A percentile compares a stretch with the other conserved stretches of the same genome.
These are phyloP conservation scores for Cyclotella choctawhatcheeana DNA, from an alignment of 108 stramenopile species.

Conservation along the genomic window DNA sequence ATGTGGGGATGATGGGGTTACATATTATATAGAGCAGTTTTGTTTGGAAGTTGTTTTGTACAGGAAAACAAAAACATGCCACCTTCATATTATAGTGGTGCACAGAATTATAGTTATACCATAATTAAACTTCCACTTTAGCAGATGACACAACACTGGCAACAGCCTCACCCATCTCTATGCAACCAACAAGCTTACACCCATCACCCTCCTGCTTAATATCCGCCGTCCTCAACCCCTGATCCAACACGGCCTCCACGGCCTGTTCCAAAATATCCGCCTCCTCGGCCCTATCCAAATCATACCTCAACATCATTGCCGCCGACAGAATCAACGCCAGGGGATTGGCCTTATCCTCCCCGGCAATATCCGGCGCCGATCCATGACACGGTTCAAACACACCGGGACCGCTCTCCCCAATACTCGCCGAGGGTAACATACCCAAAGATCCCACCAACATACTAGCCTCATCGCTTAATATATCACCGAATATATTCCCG, in stretches of 20 bases:
- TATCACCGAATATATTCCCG: constrained; percentile 99
- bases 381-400: constrained; percentile 99
- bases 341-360: constrained; percentile 96
- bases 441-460: constrained; percentile 98
- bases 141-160: constrained; percentile 63
- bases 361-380: constrained; percentile 98
- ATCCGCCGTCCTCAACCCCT: constrained; percentile 91
- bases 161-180: constrained; percentile 88
- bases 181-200: constrained; percentile 87
- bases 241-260: constrained; percentile 92
- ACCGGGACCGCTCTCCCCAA: constrained; percentile 95
- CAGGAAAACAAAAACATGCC: too few species aligned
- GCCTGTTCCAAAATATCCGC: constrained; percentile 88
- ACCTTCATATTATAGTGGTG: too few species aligned
- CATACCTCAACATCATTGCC: constrained; percentile 98
- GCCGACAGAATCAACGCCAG: constrained; percentile 97
- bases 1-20: too few species aligned
- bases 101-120: constrained; percentile 29
- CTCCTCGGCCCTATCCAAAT: constrained; percentile 90
- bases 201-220: constrained; percentile 91
- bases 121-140: constrained; percentile 47
- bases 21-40: too few species aligned
- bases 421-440: constrained; percentile 96
- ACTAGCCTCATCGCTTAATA: constrained; percentile 96
- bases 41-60: too few species aligned